A percentile compares a stretch with the other conserved stretches of the same genome.
Conservation (phyloP, 1,284 basidiomycete genomes). For the Cryptococcus wingfieldii region DNA sequence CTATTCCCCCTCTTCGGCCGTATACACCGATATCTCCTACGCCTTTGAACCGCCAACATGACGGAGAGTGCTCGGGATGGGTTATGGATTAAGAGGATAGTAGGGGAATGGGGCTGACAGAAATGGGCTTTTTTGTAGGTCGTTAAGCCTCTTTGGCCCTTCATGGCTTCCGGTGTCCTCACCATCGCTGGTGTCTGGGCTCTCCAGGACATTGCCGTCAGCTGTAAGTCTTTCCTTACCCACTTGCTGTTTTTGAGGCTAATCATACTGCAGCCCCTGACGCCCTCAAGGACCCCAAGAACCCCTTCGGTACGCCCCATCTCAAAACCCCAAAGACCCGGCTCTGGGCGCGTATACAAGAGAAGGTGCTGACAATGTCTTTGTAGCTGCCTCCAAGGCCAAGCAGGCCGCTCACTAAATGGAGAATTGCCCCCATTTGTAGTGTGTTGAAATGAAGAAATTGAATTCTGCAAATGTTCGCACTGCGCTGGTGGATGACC, state of each 20-base stretch:
- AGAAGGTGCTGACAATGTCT: neutral
- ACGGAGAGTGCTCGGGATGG: neutral
- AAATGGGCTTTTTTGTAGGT: slow-evolving; percentile 1
- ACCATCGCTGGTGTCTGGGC: slow-evolving; percentile 49
- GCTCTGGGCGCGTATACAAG: neutral
- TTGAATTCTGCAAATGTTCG: too few species aligned
- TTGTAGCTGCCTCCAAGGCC: slow-evolving; percentile 19
- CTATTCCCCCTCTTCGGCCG: neutral
- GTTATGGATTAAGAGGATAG: too few species aligned
- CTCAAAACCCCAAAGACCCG: neutral
- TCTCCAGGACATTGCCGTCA: slow-evolving; percentile 14
- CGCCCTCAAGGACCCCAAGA: slow-evolving; percentile 34
- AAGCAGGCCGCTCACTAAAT: slow-evolving; percentile 16
- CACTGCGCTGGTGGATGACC: too few species aligned
- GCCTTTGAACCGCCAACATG: neutral
- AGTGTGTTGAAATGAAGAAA: too few species aligned
- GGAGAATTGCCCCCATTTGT: neutral
- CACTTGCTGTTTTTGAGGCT: neutral
- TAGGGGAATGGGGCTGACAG: neutral
- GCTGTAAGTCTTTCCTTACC: slow-evolving; percentile 8
- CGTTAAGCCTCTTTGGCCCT: slow-evolving; percentile 21
- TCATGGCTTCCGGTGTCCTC: slow-evolving; percentile 48
- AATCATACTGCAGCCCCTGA: slow-evolving; percentile 22
- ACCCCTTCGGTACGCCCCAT: slow-evolving; percentile 26
- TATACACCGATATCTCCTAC: slow-evolving; percentile 3